A percentile compares a stretch with the other conserved stretches of the same genome.
phyloP scores from a whole-genome alignment of 2,329 filamentous ascomycete species.

The Cladosporium oxysporum region DNA sequence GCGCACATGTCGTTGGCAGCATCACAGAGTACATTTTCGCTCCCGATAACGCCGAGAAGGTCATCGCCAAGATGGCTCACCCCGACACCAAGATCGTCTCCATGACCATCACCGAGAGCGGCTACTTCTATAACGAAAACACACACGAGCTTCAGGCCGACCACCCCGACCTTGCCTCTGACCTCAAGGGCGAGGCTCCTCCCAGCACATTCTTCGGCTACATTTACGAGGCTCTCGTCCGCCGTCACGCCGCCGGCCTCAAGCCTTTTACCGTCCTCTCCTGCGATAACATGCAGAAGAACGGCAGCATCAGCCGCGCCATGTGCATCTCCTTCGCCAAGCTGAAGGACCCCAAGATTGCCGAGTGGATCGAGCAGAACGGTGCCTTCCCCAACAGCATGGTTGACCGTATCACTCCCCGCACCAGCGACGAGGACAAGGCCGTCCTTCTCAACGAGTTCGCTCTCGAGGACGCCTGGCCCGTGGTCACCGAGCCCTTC shows the following conservation, averaged over 20 bases:
- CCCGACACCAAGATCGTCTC: slow-evolving; percentile 57
- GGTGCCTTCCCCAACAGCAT: slow-evolving; percentile 58
- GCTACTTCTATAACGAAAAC: slow-evolving; percentile 61
- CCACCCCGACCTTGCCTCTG: slow-evolving; percentile 53
- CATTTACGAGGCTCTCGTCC: slow-evolving; percentile 53
- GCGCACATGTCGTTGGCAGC: slow-evolving; percentile 52
- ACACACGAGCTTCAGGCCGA: slow-evolving; percentile 54
- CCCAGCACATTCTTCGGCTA: slow-evolving; percentile 56
- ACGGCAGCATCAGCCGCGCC: slow-evolving; percentile 54
- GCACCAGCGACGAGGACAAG: slow-evolving; percentile 51
- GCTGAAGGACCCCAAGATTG: slow-evolving; percentile 50
- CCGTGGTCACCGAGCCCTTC: slow-evolving; percentile 58
- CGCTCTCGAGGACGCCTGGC: slow-evolving; percentile 54
- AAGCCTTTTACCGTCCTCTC: slow-evolving; percentile 58
- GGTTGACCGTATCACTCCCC: slow-evolving; percentile 59
- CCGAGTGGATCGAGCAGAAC: slow-evolving; percentile 52
- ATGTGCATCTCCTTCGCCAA: slow-evolving; percentile 56
- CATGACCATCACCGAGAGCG: slow-evolving; percentile 58
- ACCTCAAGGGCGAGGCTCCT: slow-evolving; percentile 47
- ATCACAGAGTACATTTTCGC: slow-evolving; percentile 57
- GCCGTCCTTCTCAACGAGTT: slow-evolving; percentile 47
- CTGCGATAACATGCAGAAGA: slow-evolving; percentile 61
- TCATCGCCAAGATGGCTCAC: slow-evolving; percentile 58
- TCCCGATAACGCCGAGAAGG: slow-evolving; percentile 53
- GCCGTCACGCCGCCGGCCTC: slow-evolving; percentile 49